These are phyloP conservation scores for Pseudonitzschia pungens DNA, from an alignment of 108 stramenopile genomes.

Conservation along the genomic window DNA sequence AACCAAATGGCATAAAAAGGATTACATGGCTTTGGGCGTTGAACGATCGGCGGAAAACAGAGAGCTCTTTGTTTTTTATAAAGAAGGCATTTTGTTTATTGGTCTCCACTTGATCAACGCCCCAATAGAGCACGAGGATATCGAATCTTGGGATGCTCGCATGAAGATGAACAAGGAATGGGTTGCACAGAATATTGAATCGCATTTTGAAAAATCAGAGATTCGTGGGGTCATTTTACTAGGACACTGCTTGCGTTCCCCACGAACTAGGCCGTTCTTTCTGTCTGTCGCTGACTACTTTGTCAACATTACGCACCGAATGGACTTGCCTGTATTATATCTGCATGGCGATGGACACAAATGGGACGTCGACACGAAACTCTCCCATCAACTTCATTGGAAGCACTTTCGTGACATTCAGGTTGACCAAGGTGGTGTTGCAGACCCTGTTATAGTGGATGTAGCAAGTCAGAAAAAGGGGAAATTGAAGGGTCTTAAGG, in stretches of 20 bases:
- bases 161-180: conserved; percentile 25
- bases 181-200: conserved; percentile 17
- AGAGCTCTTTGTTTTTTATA: conserved; percentile 23
- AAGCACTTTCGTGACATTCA: conserved; percentile 24
- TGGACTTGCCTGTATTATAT: conserved; percentile 26
- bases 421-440: conserved; percentile 28
- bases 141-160: conserved; percentile 11
- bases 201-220: conserved; percentile 8
- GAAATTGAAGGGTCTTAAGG: conserved; percentile 2
- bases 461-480: conserved; percentile 11
- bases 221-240: conserved; percentile 28
- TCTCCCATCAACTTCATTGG: conserved; percentile 26
- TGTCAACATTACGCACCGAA: conserved; percentile 13
- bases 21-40: neutral
- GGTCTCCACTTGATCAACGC: conserved; percentile 20
- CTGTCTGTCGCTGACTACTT: conserved; percentile 10
- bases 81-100: conserved; percentile 30
- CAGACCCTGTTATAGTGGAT: conserved; percentile 31
- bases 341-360: conserved; percentile 41
- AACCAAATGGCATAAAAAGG: conserved; percentile 21
- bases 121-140: conserved; percentile 16
- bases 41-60: conserved; percentile 1
- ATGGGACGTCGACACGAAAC: conserved; percentile 32
- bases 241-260: conserved; percentile 24
- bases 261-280: conserved; percentile 20